These are phyloP conservation scores for Syzygium oleosum DNA, from an alignment of 345 rosid species.

Conservation along the genomic window DNA sequence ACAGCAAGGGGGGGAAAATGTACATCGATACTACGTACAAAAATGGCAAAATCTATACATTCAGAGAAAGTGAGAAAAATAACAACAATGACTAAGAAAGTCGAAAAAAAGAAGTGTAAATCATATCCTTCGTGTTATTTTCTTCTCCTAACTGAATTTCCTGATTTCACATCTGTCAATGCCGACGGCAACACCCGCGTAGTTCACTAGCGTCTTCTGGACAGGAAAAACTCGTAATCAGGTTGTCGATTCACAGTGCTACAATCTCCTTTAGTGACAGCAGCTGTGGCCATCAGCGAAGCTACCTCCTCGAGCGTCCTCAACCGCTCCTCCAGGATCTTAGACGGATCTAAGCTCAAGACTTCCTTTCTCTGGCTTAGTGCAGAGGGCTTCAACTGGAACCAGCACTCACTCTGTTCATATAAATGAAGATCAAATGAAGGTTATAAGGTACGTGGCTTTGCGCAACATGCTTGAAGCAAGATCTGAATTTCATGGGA, in stretches of 20 bases:
- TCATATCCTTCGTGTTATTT: not conserved
- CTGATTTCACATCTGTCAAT: not conserved
- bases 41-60: not conserved
- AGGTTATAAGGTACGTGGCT: not conserved
- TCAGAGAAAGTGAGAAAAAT: not conserved
- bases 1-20: not conserved
- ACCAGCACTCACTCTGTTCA: slow-evolving; percentile 53
- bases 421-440: not conserved
- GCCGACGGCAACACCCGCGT: not conserved
- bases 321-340: slow-evolving; percentile 35
- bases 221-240: slow-evolving; percentile 43
- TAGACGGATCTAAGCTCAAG: slow-evolving; percentile 12
- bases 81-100: not conserved
- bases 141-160: not conserved
- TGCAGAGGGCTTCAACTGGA: slow-evolving; percentile 21
- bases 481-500: not conserved
- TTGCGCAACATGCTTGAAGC: not conserved
- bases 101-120: not conserved
- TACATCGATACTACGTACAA: not conserved
- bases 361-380: slow-evolving; percentile 4
- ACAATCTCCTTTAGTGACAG: slow-evolving; percentile 23
- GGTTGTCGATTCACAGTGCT: slow-evolving; percentile 35
- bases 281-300: slow-evolving; percentile 38
- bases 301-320: slow-evolving; percentile 44
- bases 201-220: slow-evolving; percentile 15